Evolutionary conservation across 2,329 filamentous ascomycete species (phyloP).

Genomic region (Cordyceps cateniannulata): DNA sequence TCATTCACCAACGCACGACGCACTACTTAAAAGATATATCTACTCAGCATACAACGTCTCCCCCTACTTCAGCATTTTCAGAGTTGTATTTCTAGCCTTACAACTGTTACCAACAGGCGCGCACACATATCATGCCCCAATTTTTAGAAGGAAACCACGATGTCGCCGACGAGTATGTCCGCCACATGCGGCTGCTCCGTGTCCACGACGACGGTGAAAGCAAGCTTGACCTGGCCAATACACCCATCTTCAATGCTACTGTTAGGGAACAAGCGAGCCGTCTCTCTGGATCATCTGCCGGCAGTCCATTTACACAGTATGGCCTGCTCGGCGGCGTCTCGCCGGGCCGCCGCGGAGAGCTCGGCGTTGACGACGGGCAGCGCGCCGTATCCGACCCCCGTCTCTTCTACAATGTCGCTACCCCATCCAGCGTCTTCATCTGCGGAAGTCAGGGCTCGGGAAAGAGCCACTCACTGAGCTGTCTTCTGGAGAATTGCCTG

Average conservation of each 20-base stretch:
- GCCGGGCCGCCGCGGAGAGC: not conserved
- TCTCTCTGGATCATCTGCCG: not conserved
- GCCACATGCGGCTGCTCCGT: slow-evolving; percentile 7
- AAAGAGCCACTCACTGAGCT: slow-evolving; percentile 55
- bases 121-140: not conserved
- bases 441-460: slow-evolving; percentile 60
- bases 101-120: not conserved
- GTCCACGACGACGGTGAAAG: not conserved
- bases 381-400: slow-evolving; percentile 20
- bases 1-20: not conserved
- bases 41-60: too few species aligned
- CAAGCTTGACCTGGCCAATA: slow-evolving; percentile 20
- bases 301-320: slow-evolving; percentile 23
- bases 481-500: slow-evolving; percentile 51
- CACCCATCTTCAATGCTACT: slow-evolving; percentile 26
- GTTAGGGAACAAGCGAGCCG: slow-evolving; percentile 15
- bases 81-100: too few species aligned
- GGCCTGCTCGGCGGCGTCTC: slow-evolving; percentile 15
- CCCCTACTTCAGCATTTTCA: too few species aligned
- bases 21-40: not conserved
- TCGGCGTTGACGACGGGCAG: not conserved
- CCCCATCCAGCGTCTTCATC: slow-evolving; percentile 54
- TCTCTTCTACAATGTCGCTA: slow-evolving; percentile 39
- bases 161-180: not conserved
- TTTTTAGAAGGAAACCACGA: not conserved